Evolutionary conservation across 2,329 filamentous ascomycete species (phyloP), one percentile per base, ranked within the genome.

Genomic region (Penicillium sp.): DNA sequence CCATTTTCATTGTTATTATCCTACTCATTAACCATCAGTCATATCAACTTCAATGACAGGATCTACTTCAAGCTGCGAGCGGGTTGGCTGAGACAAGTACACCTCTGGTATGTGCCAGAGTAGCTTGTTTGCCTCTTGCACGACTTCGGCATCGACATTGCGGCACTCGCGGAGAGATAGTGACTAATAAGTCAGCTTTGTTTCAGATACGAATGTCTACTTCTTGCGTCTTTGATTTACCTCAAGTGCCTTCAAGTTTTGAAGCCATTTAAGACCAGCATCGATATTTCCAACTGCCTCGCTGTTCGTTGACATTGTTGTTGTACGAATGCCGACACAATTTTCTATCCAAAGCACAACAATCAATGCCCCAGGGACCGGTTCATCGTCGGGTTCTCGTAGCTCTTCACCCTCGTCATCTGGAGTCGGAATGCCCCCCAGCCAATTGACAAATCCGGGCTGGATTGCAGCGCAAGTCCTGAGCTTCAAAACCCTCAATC

Each of bases 361-460:
- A 26, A 69, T 51, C 20, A 56, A 60, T 12, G 58, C 59, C 5
- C 67, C 67, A 50, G 65, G 67, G 1, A 59, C 60, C 21, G 46
- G 20, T 12, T 45, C 35, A 18, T 50, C 45, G 2, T 58, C 23
- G 5, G 56, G 45, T n/a, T 28, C 26, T 7, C 8, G 50, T 21
- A 6, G 46, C 11, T 30, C 28, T 3, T 60, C 57, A 2, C 65
- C 60, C 4, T 54, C 20, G 7, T 61, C 62, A 28, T 57, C 55
- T 11, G 59, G 45, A 38, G 57, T 48, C 4, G 57, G 53, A 14
- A 65, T 48, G 5, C 65, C 66, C 2, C 70, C 70, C 1, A 73
- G 56, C 69, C 70, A 72, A 33, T 68, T 54, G 45, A 73, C 58
- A 54, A 73, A 72, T n/a, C 68, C 67, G 0, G 61, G 63, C 24